Evolutionary conservation across 345 rosid species (phyloP).

Genomic region (Camelina laxa): DNA sequence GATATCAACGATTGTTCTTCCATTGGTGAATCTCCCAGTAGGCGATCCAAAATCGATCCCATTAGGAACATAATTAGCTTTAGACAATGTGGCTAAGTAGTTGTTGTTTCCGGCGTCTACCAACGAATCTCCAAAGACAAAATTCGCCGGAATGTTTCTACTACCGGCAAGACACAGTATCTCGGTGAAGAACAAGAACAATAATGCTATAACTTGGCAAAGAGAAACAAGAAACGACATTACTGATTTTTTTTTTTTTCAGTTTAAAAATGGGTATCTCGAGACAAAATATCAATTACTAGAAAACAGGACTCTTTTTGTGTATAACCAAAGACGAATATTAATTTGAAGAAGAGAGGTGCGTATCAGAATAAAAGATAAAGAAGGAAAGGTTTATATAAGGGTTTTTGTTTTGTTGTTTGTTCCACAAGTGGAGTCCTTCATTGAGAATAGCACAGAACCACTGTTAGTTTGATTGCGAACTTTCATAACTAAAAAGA

Average conservation of each 20-base stretch:
- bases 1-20: conserved; percentile 72
- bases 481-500: not conserved
- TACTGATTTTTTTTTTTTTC: conserved; percentile 18
- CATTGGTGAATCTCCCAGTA: conserved; percentile 72
- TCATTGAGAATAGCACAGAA: conserved; percentile 6
- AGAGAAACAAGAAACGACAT: conserved; percentile 30
- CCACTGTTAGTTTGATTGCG: conserved; percentile 6
- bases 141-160: conserved; percentile 34
- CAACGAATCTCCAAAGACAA: conserved; percentile 78
- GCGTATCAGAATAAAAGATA: conserved; percentile 18
- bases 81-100: conserved; percentile 63
- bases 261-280: not conserved
- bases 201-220: conserved; percentile 17
- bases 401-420: not conserved
- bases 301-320: conserved; percentile 25
- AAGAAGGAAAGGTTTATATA: conserved; percentile 23
- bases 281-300: not conserved
- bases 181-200: not conserved
- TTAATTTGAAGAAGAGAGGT: conserved; percentile 12
- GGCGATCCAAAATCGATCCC: conserved; percentile 66
- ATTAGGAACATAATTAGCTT: conserved; percentile 64
- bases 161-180: conserved; percentile 26
- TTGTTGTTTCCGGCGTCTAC: conserved; percentile 84
- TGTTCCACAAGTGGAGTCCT: not conserved
- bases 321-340: conserved; percentile 27